phyloP scores from a whole-genome alignment of 208 protist genomes.

The Porcisia deanei region DNA sequence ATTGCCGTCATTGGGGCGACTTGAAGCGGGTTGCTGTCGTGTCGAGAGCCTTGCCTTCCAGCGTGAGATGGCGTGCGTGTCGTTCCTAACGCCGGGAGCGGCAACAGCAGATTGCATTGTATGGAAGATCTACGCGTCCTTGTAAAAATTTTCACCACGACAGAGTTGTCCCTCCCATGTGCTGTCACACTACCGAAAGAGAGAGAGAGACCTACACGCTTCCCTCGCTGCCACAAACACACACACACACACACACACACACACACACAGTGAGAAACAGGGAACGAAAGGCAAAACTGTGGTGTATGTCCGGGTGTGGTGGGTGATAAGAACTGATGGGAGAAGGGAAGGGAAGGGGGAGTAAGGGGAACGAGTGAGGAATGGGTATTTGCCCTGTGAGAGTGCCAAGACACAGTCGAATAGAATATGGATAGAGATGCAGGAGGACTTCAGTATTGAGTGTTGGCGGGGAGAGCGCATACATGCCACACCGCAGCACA shows the following conservation, averaged over 20 bases:
- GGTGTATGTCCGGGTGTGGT: neutral
- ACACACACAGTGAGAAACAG: neutral
- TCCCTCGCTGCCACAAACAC: too few relatives aligned
- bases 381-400: too few relatives aligned
- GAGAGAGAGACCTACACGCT: too few relatives aligned
- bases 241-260: slow-evolving; percentile 7
- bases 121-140: neutral
- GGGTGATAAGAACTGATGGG: neutral
- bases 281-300: neutral
- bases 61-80: slow-evolving; percentile 5
- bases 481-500: neutral
- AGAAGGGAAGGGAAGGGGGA: neutral
- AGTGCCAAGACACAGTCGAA: too few relatives aligned
- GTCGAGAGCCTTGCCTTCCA: slow-evolving; percentile 4
- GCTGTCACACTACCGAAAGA: too few relatives aligned
- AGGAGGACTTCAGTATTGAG: neutral
- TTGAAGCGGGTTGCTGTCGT: neutral
- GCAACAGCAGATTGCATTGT: slow-evolving; percentile 12
- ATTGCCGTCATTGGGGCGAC: slow-evolving; percentile 7
- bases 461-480: neutral
- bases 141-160: neutral
- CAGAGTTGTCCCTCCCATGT: too few relatives aligned
- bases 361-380: too few relatives aligned
- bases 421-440: neutral
- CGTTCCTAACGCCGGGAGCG: neutral